These are phyloP conservation scores for Claviceps sp. DNA, from an alignment of 2,329 filamentous ascomycete genomes.

Conservation along the genomic window DNA sequence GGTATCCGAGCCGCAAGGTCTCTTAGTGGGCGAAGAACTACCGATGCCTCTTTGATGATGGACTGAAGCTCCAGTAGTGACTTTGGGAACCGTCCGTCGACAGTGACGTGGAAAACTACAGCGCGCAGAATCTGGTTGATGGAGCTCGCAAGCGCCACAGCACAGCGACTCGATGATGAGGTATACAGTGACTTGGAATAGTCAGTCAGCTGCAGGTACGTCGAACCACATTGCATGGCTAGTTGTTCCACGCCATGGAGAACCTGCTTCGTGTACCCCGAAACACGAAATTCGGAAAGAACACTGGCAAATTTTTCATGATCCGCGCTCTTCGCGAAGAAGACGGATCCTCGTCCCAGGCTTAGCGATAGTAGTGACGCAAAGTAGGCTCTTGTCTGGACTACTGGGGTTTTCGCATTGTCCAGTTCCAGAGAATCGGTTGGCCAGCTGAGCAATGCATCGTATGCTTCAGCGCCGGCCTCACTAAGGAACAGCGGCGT, in stretches of 20 bases:
- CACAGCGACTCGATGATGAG: slow-evolving; percentile 29
- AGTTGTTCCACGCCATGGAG: slow-evolving; percentile 32
- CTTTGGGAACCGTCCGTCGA: slow-evolving; percentile 24
- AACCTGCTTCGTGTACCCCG: slow-evolving; percentile 40
- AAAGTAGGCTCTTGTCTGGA: slow-evolving; percentile 36
- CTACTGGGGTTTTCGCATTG: slow-evolving; percentile 26
- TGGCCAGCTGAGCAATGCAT: slow-evolving; percentile 40
- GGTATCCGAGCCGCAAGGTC: slow-evolving; percentile 34
- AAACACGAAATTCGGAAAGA: slow-evolving; percentile 34
- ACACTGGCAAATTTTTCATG: slow-evolving; percentile 38
- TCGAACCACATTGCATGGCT: slow-evolving; percentile 35
- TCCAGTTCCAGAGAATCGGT: slow-evolving; percentile 26
- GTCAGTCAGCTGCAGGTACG: slow-evolving; percentile 29
- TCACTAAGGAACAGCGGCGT: slow-evolving; percentile 52
- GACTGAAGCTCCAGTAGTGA: slow-evolving; percentile 42
- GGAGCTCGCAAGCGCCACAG: slow-evolving; percentile 38
- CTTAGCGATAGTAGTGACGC: slow-evolving; percentile 51
- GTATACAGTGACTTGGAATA: slow-evolving; percentile 35
- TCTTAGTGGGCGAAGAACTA: slow-evolving; percentile 38
- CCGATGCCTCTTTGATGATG: slow-evolving; percentile 30
- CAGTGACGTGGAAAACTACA: slow-evolving; percentile 35
- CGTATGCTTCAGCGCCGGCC: slow-evolving; percentile 50
- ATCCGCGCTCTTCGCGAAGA: slow-evolving; percentile 49
- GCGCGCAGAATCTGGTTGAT: slow-evolving; percentile 33
- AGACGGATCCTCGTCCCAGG: slow-evolving; percentile 56